Evolutionary conservation across 2,329 filamentous ascomycete species (phyloP).

Genomic region (Fusarium chaquense): DNA sequence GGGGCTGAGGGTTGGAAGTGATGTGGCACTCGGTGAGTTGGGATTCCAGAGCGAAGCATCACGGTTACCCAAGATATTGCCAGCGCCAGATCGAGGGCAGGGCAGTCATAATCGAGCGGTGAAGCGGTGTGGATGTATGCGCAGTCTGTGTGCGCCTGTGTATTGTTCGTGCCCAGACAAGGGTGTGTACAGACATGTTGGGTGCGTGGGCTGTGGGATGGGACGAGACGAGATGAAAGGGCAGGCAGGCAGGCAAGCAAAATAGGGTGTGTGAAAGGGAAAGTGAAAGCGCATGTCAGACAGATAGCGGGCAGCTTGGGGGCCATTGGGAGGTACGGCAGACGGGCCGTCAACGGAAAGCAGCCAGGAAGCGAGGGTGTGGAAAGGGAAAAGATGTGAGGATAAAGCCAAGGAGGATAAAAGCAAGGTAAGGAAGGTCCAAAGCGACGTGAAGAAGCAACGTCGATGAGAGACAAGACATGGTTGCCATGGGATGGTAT

Average conservation of each 20-base stretch:
- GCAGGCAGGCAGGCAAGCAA: conserved; percentile 14
- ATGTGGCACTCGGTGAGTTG: conserved; percentile 49
- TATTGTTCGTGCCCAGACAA: conserved; percentile 40
- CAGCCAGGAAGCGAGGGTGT: conserved; percentile 39
- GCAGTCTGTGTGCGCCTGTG: conserved; percentile 39
- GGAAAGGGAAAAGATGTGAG: conserved; percentile 36
- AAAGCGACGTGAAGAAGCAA: conserved; percentile 45
- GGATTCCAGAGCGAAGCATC: conserved; percentile 38
- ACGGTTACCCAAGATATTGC: conserved; percentile 39
- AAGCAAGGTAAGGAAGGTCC: conserved; percentile 39
- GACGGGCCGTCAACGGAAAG: conserved; percentile 44
- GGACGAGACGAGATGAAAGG: conserved; percentile 21
- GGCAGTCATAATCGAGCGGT: conserved; percentile 36
- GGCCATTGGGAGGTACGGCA: conserved; percentile 44
- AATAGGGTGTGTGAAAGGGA: conserved; percentile 25
- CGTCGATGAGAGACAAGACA: conserved; percentile 45
- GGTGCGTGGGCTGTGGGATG: conserved; percentile 33
- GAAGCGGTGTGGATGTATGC: conserved; percentile 47
- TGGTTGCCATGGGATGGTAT: conserved; percentile 33
- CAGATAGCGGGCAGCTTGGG: conserved; percentile 42
- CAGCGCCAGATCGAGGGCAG: conserved; percentile 34
- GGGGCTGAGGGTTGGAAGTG: conserved; percentile 43
- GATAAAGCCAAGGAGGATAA: conserved; percentile 33
- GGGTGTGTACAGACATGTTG: conserved; percentile 39
- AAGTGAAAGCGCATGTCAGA: conserved; percentile 28